These are phyloP conservation scores for Rhexocercosporidium sp. DNA, from an alignment of 2,329 filamentous ascomycete species.

Conservation along the genomic window DNA sequence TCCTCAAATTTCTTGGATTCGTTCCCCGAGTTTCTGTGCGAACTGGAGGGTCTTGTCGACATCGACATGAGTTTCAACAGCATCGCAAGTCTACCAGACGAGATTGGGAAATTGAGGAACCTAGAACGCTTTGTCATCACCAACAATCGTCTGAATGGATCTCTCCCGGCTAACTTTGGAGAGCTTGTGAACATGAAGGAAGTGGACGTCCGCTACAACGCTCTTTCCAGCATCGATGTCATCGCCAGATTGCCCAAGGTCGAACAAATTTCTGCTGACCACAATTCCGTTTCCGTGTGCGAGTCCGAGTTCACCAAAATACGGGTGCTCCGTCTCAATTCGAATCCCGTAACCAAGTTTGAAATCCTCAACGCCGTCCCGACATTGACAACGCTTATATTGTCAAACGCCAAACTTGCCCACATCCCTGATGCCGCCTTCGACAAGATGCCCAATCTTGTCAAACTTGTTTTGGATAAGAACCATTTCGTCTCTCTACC, in stretches of 20 bases:
- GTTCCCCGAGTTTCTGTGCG: constrained; percentile 85
- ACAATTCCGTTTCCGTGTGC: constrained; percentile 92
- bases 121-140: constrained; percentile 93
- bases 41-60: constrained; percentile 83
- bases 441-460: constrained; percentile 83
- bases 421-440: constrained; percentile 88
- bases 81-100: constrained; percentile 76
- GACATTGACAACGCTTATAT: constrained; percentile 83
- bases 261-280: constrained; percentile 87
- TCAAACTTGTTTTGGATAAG: constrained; percentile 87
- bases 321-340: constrained; percentile 85
- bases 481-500: constrained; percentile 96
- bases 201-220: constrained; percentile 93
- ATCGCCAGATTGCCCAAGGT: constrained; percentile 83
- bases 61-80: constrained; percentile 97
- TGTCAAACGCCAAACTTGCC: constrained; percentile 89
- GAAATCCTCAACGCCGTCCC: constrained; percentile 78
- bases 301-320: constrained; percentile 86
- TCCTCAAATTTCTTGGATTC: constrained; percentile 90
- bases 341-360: constrained; percentile 94
- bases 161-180: constrained; percentile 74
- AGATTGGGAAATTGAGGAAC: constrained; percentile 77
- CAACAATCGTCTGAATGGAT: constrained; percentile 84
- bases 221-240: constrained; percentile 85
- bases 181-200: constrained; percentile 82